A percentile compares a stretch with the other conserved stretches of the same genome.
phyloP scores from a whole-genome alignment of 768 basidiomycete genomes.

The Postia placenta region DNA sequence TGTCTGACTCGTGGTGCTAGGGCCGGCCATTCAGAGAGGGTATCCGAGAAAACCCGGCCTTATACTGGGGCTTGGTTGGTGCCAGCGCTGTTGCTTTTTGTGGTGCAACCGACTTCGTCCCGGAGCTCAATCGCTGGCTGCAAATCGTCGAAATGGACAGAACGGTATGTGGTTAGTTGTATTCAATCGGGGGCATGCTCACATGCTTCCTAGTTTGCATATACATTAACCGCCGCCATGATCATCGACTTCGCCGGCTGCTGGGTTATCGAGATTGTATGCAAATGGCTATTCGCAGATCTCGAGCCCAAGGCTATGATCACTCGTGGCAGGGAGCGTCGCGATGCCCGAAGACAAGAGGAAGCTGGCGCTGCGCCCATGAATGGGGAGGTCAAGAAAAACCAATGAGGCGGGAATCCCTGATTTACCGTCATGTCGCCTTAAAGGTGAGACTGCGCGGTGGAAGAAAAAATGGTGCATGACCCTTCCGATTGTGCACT shows the following conservation, averaged over 20 bases:
- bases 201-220: constrained; percentile 62
- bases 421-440: no score
- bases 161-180: constrained; percentile 63
- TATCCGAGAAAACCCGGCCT: constrained; percentile 90
- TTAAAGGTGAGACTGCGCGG: no score
- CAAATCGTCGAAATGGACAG: constrained; percentile 90
- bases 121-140: constrained; percentile 93
- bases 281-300: constrained; percentile 85
- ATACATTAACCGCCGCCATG: constrained; percentile 77
- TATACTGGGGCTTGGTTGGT: constrained; percentile 89
- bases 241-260: constrained; percentile 84
- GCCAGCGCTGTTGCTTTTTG: constrained; percentile 89
- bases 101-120: constrained; percentile 90
- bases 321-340: constrained; percentile 75
- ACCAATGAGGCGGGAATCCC: background rate
- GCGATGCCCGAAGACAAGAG: constrained; percentile 35
- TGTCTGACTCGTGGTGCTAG: constrained; percentile 26
- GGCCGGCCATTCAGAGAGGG: constrained; percentile 98
- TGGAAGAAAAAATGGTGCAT: no score
- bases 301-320: constrained; percentile 82
- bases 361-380: background rate
- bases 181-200: background rate
- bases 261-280: constrained; percentile 72
- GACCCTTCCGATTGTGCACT: no score
- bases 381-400: background rate